Conservation (phyloP, 495 filamentous ascomycete species). For the Talaromyces ruber region DNA sequence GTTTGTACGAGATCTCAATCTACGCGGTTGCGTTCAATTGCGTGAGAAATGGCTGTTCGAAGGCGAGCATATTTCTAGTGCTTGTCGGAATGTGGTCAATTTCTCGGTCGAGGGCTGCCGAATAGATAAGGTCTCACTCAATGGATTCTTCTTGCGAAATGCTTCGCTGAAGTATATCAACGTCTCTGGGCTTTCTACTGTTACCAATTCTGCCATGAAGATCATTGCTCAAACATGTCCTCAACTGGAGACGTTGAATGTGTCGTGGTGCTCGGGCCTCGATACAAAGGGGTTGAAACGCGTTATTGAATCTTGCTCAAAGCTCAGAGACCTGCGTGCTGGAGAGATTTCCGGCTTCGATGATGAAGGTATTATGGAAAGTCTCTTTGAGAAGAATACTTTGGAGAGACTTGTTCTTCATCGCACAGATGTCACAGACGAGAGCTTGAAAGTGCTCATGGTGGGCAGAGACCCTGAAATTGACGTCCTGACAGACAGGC, state of each 20-base stretch:
- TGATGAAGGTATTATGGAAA: conserved; percentile 55
- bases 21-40: conserved; percentile 69
- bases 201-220: conserved; percentile 79
- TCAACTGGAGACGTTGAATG: conserved; percentile 70
- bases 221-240: conserved; percentile 81
- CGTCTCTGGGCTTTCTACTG: conserved; percentile 66
- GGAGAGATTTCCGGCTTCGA: conserved; percentile 77
- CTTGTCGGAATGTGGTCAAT: conserved; percentile 79
- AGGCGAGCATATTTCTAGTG: conserved; percentile 56
- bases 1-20: conserved; percentile 84
- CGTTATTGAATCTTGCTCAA: conserved; percentile 62
- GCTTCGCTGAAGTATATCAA: conserved; percentile 72
- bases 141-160: conserved; percentile 73
- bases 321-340: conserved; percentile 70
- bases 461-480: conserved; percentile 65
- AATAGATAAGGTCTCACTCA: conserved; percentile 71
- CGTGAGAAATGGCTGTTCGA: conserved; percentile 70
- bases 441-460: conserved; percentile 60
- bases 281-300: conserved; percentile 71
- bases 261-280: conserved; percentile 85
- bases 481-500: conserved; percentile 66
- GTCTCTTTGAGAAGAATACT: conserved; percentile 70
- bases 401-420: conserved; percentile 74
- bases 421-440: conserved; percentile 68
- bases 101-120: conserved; percentile 83